Base-by-base conservation (phyloP, 352 stramenopile species). In the Thalassiosira mediterranea region DNA sequence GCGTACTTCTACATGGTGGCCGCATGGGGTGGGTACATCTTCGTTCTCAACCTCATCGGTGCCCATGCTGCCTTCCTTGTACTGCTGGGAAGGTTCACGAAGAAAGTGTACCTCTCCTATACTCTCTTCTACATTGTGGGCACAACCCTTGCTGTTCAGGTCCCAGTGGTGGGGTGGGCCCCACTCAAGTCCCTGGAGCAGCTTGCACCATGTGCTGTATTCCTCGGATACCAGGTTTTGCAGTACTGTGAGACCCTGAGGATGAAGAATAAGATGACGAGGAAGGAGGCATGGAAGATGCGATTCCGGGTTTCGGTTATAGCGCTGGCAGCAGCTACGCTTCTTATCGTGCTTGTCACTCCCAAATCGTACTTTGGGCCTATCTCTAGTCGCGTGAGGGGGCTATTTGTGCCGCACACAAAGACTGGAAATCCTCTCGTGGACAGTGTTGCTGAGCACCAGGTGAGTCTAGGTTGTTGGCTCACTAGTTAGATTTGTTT, bases 21-120 rank as follows among this genome's bases (percentile, higher is more conserved):
- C 2, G 92, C 95, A 4, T 99, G 96, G 96, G 96, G 96, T 56
- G 96, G 96, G 32, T 99, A 98, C 87, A 94, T 99, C 15, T 99
- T 99, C 87, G 98, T 99, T 62, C 95, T 99, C 83, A 99, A 99
- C 89, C 94, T 99, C 75, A 95, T 99, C 64, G 96, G 95, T 32
- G 95, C 98, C 57, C 97, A 99, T 89, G 95, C 97, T 34, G 80
- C 97, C 10, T 81, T 94, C 42, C 93, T 99, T 75, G 88, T 99
- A 25, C 81, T 98, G 32, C 81, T 96, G 7, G 96, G 96, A 23
- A 89, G 96, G 40, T 97, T 97, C 81, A 95, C 94, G n/a, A 91
- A 89, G 42, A 94, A 96, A 25, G 76, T 99, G 4, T 97, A 99
- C 91, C 93, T 95, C 53, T 94, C 97, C 4, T 99, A 99, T 88